Evolutionary conservation across 2,329 filamentous ascomycete species (phyloP), one percentile per base, ranked within the genome.

Genomic region (Fusarium ramigenum): DNA sequence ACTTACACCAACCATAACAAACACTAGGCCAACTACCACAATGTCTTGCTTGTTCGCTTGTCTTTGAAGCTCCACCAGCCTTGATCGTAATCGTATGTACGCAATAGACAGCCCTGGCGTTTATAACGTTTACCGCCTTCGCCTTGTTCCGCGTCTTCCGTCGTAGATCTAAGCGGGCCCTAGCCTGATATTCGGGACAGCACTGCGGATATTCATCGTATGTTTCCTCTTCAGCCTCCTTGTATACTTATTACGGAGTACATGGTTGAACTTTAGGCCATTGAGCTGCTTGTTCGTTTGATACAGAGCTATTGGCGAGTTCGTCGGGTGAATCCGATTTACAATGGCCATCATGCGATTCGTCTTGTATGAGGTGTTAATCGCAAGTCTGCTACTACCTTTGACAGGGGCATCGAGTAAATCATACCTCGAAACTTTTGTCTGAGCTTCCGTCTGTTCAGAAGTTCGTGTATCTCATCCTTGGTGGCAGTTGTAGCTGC

Each of bases 121-220:
- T 59, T 56, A 37, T 34, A 54, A 58, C 43, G 44, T 52, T 69
- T 72, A 74, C 71, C 71, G 63, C 67, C 47, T 70, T 59, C 66
- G 49, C 60, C 47, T 61, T 73, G 42, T 74, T 73, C 70, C 66
- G 58, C 66, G 65, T 57, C 66, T 69, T 69, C 56, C 49, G 63
- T 74, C 58, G 46, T 52, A 69, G 71, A 73, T 73, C 71, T 73
- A 56, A 68, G 71, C 71, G 70, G 70, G 62, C 58, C 64, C 66
- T 72, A 61, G 62, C 66, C 62, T 64, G 44, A 60, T 60, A 58
- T 50, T 69, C 71, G 67, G 71, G 63, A 73, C 63, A 47, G 40
- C 37, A 46, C 58, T 71, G 42, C 28, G 18, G 36, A n/a, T 57
- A 62, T 66, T 66, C 43, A 69, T 77, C 70, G 74, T 77, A 76